Base-by-base conservation (phyloP, 176 grass and related monocot species). In the Oryza meyeriana region DNA sequence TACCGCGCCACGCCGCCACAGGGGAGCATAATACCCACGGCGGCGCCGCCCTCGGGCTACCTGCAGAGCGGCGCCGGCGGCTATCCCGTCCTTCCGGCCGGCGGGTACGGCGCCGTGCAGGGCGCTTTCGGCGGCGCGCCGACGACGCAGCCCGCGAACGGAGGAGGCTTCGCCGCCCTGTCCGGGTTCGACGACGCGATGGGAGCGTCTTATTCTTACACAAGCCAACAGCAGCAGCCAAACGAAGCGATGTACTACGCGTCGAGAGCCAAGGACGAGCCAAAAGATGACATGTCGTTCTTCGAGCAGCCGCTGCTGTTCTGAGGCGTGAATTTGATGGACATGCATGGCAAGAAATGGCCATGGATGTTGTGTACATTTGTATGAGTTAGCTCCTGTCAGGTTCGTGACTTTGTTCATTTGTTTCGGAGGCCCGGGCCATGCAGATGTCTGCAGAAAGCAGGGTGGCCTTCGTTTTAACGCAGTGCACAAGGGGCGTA, bases 201-300 rank as follows among this genome's bases (percentile, higher is more conserved):
- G 78, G 48, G 20, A 5, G 8, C 76, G 25, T 52, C 72, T 0
- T 89, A 86, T 58, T 24, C 69, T 1, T 86, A 81, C 87, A 5
- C 55, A 12, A 80, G 58, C 71, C 71, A 85, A 18, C 82, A 70
- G 27, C 50, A 35, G 65, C 52, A 26, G 10, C 25, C 52, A 12
- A 77, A 24, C 66, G 58, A 78, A 3, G 77, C 58, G 26, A 66
- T 85, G 85, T 73, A 78, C 83, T 78, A 82, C 73, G 57, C 36
- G 1, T 48, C 83, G 20, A 59, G 30, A 3, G 18, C 85, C 42
- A 91, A 91, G 81, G 89, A 91, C 35, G 89, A 91, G 66, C 85
- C 89, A 2, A 87, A 45, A 9, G 89, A 91, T 20, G 80, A 47
- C 55, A 59, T 59, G 77, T 30, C 71, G 29, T 81, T 91, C 74